Percentiles rank a stretch among this genome's conserved stretches.
These are phyloP conservation scores for Excoecaria cochinchinensis DNA, from an alignment of 345 rosid species.

Conservation along the genomic window DNA sequence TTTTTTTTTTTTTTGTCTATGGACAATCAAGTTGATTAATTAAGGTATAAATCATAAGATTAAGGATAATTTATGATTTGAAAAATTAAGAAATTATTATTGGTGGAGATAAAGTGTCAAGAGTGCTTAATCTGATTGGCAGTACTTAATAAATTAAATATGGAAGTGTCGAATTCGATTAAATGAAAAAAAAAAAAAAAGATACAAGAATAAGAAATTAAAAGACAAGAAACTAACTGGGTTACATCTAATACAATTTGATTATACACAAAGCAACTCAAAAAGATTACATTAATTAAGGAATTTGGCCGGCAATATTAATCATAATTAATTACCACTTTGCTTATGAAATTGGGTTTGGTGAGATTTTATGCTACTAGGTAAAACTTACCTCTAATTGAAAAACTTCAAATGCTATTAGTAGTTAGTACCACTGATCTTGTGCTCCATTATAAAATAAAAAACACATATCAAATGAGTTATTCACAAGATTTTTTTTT, in stretches of 20 bases:
- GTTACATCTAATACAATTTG: conserved; percentile 9
- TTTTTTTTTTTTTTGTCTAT: not conserved
- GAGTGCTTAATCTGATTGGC: not conserved
- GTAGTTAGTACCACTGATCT: too few species aligned
- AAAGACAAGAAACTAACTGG: conserved; percentile 14
- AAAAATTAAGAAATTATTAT: not conserved
- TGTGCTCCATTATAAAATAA: too few species aligned
- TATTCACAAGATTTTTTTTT: too few species aligned
- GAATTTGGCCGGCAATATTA: conserved; percentile 33
- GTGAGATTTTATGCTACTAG: too few species aligned
- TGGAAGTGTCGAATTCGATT: too few species aligned
- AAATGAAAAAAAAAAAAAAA: too few species aligned
- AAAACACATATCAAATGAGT: too few species aligned
- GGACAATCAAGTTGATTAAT: not conserved
- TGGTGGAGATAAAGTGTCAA: not conserved
- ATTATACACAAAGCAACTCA: conserved; percentile 31
- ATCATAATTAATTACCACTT: conserved; percentile 6
- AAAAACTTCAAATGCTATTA: too few species aligned
- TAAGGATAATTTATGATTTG: not conserved
- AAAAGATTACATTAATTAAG: conserved; percentile 13
- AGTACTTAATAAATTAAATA: too few species aligned
- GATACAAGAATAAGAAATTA: not conserved
- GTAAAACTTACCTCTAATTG: too few species aligned
- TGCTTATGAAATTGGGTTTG: not conserved
- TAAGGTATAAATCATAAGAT: not conserved